Base-by-base conservation (phyloP, 2,329 filamentous ascomycete genomes). In the Elsinoe fawcettii region DNA sequence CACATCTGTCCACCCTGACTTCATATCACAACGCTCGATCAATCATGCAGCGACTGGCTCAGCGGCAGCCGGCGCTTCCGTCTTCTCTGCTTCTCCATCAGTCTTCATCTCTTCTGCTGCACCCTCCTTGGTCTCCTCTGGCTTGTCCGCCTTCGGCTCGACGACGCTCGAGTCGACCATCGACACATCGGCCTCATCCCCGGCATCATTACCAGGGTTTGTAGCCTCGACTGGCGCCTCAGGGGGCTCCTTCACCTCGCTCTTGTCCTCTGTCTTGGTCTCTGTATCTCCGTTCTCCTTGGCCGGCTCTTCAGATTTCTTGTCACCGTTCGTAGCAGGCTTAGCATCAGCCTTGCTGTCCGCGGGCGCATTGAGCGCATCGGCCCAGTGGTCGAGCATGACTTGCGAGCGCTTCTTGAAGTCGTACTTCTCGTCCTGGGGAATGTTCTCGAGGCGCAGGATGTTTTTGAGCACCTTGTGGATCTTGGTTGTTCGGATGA, bases 391-490 rank as follows among this genome's bases (percentile, higher is more conserved):
- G 63, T 86, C 84, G n/a, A 97, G 77, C 49, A 99, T 79, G 5
- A 80, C 78, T 62, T 87, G 80, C 34, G 90, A 91, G 54, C 93
- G 86, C 62, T 84, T 77, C 76, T 93, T 95, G 81, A 99, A 96
- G 57, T 87, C 76, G 71, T 86, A 95, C 63, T 95, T 88, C 34
- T 91, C 88, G 63, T 99, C 93, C 60, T 85, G 86, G 4, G 91
- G 91, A 64, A 99, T 95, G 2, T 80, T 80, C 43, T 85, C 81
- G 7, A 99, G 78, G 76, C 96, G 96, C 66, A 96, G 77, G 63
- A 99, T 93, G 3, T 87, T 90, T 76, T 95, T 96, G 58, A 99
- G 80, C 9, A 99, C 92, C 76, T 99, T 99, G 82, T 97, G 92
- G 73, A 99, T 96, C 80, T 97, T 99, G 61, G 93, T 99, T 12